Percentiles rank a stretch among this genome's conserved stretches.
Conservation (phyloP, 2,329 filamentous ascomycete species). For the Aureobasidium sp. region DNA sequence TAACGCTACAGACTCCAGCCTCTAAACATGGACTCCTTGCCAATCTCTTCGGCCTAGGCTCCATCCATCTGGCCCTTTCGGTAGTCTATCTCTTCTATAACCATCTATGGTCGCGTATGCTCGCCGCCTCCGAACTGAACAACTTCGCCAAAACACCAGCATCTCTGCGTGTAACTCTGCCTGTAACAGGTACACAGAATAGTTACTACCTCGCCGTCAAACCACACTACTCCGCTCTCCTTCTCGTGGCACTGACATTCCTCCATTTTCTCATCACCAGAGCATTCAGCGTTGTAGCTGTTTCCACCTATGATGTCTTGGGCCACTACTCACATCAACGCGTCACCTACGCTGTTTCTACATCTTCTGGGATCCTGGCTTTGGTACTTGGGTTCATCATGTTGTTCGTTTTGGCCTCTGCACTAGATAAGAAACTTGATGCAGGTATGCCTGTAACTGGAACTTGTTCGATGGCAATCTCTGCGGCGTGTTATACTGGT, state of each 20-base stretch:
- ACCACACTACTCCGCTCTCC: not conserved
- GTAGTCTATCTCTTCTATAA: constrained; percentile 9
- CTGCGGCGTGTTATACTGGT: constrained; percentile 3
- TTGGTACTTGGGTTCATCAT: not conserved
- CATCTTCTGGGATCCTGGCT: not conserved
- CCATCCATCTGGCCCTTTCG: not conserved
- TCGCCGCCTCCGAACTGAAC: constrained; percentile 1
- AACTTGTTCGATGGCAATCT: not conserved
- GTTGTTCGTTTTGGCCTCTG: not conserved
- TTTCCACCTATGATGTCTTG: constrained; percentile 1
- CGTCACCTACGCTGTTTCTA: not conserved
- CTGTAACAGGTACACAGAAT: not conserved
- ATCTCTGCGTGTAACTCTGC: not conserved
- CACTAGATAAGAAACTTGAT: not conserved
- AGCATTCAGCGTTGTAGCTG: not conserved
- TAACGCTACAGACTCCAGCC: not conserved
- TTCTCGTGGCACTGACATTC: not conserved
- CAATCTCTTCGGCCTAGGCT: not conserved
- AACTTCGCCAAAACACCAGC: not conserved
- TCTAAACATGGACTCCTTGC: not conserved
- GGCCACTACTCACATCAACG: constrained; percentile 4
- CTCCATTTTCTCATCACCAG: not conserved
- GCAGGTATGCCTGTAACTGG: not conserved
- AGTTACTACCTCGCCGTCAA: not conserved
- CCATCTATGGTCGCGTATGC: constrained; percentile 6